These are phyloP conservation scores for Boletus bicolor DNA, from an alignment of 768 basidiomycete species.

Conservation along the genomic window DNA sequence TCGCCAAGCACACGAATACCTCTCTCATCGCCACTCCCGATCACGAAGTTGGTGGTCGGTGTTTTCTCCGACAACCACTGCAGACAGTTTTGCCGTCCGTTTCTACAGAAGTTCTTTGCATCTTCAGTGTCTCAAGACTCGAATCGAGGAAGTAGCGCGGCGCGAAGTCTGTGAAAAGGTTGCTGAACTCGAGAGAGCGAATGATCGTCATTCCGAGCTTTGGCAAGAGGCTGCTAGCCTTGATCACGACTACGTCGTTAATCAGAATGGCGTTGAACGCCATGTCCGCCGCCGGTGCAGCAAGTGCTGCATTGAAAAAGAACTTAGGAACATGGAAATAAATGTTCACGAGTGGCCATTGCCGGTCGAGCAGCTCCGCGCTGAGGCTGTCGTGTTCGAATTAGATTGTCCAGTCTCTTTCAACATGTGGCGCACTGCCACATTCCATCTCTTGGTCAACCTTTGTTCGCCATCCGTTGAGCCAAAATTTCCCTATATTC, in stretches of 20 bases:
- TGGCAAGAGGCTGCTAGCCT: not conserved
- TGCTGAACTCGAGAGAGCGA: conserved; percentile 26
- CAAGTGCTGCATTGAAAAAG: conserved; percentile 29
- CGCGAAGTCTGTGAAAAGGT: conserved; percentile 21
- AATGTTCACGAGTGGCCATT: conserved; percentile 46
- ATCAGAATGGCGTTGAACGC: not conserved
- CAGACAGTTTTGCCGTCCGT: conserved; percentile 32
- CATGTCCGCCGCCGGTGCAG: conserved; percentile 13
- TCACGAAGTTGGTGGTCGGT: conserved; percentile 28
- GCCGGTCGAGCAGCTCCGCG: conserved; percentile 23
- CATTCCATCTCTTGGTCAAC: conserved; percentile 38
- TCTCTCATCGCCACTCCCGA: conserved; percentile 29
- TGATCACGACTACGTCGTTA: conserved; percentile 4
- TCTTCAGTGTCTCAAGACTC: conserved; percentile 25
- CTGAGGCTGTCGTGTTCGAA: conserved; percentile 41
- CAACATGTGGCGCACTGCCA: conserved; percentile 42
- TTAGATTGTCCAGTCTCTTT: conserved; percentile 38
- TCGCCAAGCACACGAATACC: conserved; percentile 26
- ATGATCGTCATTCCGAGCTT: conserved; percentile 21
- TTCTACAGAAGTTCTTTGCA: conserved; percentile 28
- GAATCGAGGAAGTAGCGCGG: conserved; percentile 32
- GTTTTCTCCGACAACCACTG: conserved; percentile 26
- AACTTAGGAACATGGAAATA: conserved; percentile 29
- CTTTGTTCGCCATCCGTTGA: conserved; percentile 24
- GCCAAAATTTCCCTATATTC: conserved; percentile 7